phyloP scores from a whole-genome alignment of 2,329 filamentous ascomycete genomes.

The Ophiostoma triangulosporum region DNA sequence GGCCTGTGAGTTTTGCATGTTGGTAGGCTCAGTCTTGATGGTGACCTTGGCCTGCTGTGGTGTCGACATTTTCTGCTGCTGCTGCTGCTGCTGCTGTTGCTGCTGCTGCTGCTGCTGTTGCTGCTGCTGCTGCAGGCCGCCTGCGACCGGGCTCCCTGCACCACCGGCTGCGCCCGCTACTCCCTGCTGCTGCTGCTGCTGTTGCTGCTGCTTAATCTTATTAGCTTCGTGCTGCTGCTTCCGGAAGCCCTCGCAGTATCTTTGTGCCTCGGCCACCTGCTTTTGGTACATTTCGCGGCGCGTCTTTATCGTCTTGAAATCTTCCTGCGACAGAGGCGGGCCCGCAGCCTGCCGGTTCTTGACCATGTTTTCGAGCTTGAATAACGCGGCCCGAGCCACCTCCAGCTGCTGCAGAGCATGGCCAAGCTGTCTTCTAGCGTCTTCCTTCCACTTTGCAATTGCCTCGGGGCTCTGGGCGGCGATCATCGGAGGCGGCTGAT shows the following conservation, averaged over 20 bases:
- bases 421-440: constrained; percentile 33
- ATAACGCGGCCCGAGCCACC: constrained; percentile 26
- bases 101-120: constrained; percentile 2
- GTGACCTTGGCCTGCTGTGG: not conserved
- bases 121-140: constrained; percentile 5
- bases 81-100: constrained; percentile 6
- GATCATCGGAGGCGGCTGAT: constrained; percentile 29
- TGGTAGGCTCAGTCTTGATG: constrained; percentile 18
- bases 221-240: constrained; percentile 26
- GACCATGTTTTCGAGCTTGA: constrained; percentile 28
- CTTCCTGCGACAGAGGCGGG: constrained; percentile 31
- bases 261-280: constrained; percentile 31
- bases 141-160: not conserved
- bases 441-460: constrained; percentile 32
- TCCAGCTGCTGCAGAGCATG: constrained; percentile 39
- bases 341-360: constrained; percentile 31
- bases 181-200: constrained; percentile 13
- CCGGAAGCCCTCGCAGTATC: constrained; percentile 34
- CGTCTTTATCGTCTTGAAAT: constrained; percentile 30
- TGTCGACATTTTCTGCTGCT: not conserved
- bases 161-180: constrained; percentile 2
- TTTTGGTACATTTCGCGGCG: constrained; percentile 32
- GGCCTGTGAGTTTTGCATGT: constrained; percentile 22
- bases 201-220: constrained; percentile 13
- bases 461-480: constrained; percentile 30